Base-by-base conservation (phyloP, 2,329 filamentous ascomycete genomes). In the Phialocephala sp. region DNA sequence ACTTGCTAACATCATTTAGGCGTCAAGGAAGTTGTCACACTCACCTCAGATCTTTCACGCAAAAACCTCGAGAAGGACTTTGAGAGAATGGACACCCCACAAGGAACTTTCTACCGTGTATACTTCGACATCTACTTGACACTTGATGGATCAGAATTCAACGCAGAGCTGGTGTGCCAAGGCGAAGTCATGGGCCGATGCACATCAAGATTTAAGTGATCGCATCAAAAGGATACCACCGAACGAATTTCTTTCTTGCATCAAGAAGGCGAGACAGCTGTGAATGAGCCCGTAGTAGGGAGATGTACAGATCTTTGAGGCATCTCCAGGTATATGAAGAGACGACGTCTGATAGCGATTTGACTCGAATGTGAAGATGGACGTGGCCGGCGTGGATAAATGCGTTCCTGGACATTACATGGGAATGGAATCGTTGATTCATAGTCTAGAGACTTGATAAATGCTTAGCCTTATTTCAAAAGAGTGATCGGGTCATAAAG, bases 51-150 rank as follows among this genome's bases (percentile, higher is more conserved):
- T 77, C 85, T 99, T 64, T 97, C 94, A 58, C 91, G 94, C 74
- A 99, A 98, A 85, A 98, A 98, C 78, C 89, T 99, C 14, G 95
- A 99, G 80, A 98, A 97, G 81, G 95, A 99, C 79, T 99, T 99
- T 76, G 95, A 99, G 81, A 89, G 95, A 77, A 98, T 98, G 95
- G 95, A 98, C 78, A 98, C 95, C 1, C 94, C 95, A 6, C 94
- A 99, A 79, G 95, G 95, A 68, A 96, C 92, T 3, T 97, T 97
- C 79, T 97, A 97, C 83, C 89, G 93, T 69, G 88, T 91, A 68
- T 91, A 90, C 79, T 90, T 90, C 72, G 88, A 90, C 72, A 90
- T 91, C 71, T 96, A 97, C 79, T 87, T 99, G 71, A 98, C 95
- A 0, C 89, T 99, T 18, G 95, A 99, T 76, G 95, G 95, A 24